Evolutionary conservation across 164 flowering plant genomes (phyloP).

Genomic region (Echeveria elegans): DNA sequence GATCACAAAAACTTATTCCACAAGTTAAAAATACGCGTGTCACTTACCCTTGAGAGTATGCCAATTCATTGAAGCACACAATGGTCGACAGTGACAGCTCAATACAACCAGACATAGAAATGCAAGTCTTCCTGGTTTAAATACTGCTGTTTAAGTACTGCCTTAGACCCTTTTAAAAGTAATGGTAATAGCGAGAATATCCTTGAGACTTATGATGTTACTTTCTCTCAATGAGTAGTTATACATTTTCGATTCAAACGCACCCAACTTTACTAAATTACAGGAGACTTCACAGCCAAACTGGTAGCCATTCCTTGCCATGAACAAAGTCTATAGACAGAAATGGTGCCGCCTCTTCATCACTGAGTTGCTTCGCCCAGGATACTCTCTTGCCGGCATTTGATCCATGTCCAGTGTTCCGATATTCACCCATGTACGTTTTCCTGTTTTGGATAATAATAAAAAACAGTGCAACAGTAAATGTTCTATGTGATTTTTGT

Average conservation of each 20-base stretch:
- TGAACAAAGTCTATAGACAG: conserved; percentile 49
- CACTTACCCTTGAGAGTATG: not conserved
- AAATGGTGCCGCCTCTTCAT: conserved; percentile 46
- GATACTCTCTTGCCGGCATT: conserved; percentile 21
- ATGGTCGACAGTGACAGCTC: not conserved
- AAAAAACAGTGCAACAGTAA: not conserved
- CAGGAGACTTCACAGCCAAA: conserved; percentile 21
- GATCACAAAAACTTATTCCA: no score
- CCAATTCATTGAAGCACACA: no score
- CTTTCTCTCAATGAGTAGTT: not conserved
- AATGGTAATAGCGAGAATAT: not conserved
- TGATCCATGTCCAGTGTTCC: conserved; percentile 15
- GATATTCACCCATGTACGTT: conserved; percentile 20
- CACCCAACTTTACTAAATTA: not conserved
- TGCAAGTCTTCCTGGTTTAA: no score
- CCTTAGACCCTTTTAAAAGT: not conserved
- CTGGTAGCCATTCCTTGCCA: conserved; percentile 76
- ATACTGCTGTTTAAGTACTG: no score
- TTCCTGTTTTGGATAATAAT: conserved; percentile 36
- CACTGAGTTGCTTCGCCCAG: conserved; percentile 51
- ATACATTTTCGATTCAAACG: not conserved
- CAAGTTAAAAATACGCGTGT: no score
- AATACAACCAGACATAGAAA: no score
- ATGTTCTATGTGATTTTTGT: not conserved
- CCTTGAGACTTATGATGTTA: not conserved